These are phyloP conservation scores for Pleurotus ostreatus DNA, from an alignment of 768 basidiomycete genomes.

Conservation along the genomic window DNA sequence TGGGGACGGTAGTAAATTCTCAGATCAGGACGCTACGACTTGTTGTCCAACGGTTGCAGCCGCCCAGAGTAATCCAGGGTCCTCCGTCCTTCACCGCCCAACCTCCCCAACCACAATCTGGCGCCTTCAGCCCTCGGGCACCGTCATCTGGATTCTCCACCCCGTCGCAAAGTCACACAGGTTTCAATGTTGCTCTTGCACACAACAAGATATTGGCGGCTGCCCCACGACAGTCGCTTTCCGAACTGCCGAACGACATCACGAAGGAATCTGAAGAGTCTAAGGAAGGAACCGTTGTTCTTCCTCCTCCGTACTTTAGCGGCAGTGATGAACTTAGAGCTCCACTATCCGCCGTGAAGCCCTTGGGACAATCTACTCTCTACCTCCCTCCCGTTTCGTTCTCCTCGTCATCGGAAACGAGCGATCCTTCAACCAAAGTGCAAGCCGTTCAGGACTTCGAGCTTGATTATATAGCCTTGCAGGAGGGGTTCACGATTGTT, in stretches of 20 bases:
- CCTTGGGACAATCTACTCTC: conserved; percentile 50
- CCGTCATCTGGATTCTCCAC: conserved; percentile 54
- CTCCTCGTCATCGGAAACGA: conserved; percentile 10
- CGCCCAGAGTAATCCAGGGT: conserved; percentile 26
- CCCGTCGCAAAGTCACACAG: conserved; percentile 40
- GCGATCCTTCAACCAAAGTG: conserved; percentile 26
- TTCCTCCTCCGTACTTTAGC: conserved; percentile 48
- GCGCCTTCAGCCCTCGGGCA: conserved; percentile 29
- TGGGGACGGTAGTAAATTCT: conserved; percentile 29
- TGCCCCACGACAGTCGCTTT: conserved; percentile 29
- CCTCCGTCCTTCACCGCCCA: conserved; percentile 14
- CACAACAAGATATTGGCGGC: conserved; percentile 46
- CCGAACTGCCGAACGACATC: conserved; percentile 13
- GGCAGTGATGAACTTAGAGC: conserved; percentile 30
- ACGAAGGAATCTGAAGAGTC: conserved; percentile 10
- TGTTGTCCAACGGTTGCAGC: conserved; percentile 64
- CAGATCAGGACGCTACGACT: conserved; percentile 42
- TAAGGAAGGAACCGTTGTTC: conserved; percentile 13
- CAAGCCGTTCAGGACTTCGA: conserved; percentile 53
- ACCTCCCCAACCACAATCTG: conserved; percentile 11
- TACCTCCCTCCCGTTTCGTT: conserved; percentile 42
- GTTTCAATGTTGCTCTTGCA: conserved; percentile 49
- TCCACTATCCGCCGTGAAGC: conserved; percentile 30
- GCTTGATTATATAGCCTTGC: conserved; percentile 55
- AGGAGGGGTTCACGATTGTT: conserved; percentile 54